These are phyloP conservation scores for Sarocladiaceae sp. DNA, from an alignment of 2,329 filamentous ascomycete species.

Conservation along the genomic window DNA sequence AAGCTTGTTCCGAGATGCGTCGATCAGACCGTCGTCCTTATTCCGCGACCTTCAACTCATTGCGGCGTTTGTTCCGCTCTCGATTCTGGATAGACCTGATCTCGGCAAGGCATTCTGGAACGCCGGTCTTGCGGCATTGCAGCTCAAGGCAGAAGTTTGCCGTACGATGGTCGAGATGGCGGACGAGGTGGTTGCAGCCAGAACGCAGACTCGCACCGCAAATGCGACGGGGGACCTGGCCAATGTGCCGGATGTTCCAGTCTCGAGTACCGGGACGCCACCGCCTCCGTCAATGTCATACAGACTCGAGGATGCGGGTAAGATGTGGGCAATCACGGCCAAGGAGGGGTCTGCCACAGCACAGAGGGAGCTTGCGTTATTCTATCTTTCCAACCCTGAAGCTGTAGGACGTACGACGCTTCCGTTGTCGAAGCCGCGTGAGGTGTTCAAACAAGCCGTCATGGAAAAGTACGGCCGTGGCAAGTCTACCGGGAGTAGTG, in stretches of 20 bases:
- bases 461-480: slow-evolving; percentile 60
- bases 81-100: slow-evolving; percentile 55
- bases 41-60: slow-evolving; percentile 78
- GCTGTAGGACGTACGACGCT: slow-evolving; percentile 73
- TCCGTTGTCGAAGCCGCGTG: slow-evolving; percentile 74
- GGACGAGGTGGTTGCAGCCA: slow-evolving; percentile 49
- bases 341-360: slow-evolving; percentile 80
- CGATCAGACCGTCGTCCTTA: slow-evolving; percentile 69
- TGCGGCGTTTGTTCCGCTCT: slow-evolving; percentile 56
- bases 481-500: slow-evolving; percentile 14
- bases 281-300: slow-evolving; percentile 53
- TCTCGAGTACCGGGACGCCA: slow-evolving; percentile 30
- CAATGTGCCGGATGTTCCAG: slow-evolving; percentile 20
- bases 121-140: slow-evolving; percentile 79
- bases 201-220: slow-evolving; percentile 56
- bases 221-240: slow-evolving; percentile 25
- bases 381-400: slow-evolving; percentile 89
- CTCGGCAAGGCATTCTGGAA: slow-evolving; percentile 82
- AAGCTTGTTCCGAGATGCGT: slow-evolving; percentile 58
- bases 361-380: slow-evolving; percentile 85
- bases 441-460: slow-evolving; percentile 85
- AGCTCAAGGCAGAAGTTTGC: slow-evolving; percentile 81
- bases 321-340: slow-evolving; percentile 88
- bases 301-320: slow-evolving; percentile 72
- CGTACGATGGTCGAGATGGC: slow-evolving; percentile 65